Conservation (phyloP, 2,329 filamentous ascomycete species). For the Pochonia chlamydosporia region DNA sequence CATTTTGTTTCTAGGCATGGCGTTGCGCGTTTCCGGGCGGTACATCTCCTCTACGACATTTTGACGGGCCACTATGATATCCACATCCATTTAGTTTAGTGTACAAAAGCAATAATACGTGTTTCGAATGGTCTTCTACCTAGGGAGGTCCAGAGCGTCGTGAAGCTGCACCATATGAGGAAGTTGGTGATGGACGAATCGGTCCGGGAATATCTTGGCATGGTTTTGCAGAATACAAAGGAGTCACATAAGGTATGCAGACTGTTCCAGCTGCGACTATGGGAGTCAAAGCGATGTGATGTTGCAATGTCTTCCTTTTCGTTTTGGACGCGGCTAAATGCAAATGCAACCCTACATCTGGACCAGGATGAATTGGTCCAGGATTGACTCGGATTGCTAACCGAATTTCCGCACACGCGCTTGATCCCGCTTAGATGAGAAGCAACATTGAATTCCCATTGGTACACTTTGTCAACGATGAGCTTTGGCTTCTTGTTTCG, state of each 20-base stretch:
- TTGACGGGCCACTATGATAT: slow-evolving; percentile 25
- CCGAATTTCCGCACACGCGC: too few relatives aligned
- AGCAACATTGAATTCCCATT: too few relatives aligned
- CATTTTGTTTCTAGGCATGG: slow-evolving; percentile 4
- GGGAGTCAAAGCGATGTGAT: neutral
- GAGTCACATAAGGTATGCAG: too few relatives aligned
- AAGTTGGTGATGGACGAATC: neutral
- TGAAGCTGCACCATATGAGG: neutral
- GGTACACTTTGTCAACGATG: too few relatives aligned
- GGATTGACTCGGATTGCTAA: too few relatives aligned
- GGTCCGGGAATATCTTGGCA: neutral
- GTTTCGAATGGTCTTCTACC: neutral
- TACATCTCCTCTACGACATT: slow-evolving; percentile 8
- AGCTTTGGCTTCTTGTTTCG: too few relatives aligned
- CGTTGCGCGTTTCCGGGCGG: slow-evolving; percentile 3
- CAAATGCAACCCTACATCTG: too few relatives aligned
- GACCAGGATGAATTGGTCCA: too few relatives aligned
- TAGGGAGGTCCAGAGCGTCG: neutral
- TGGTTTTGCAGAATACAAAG: too few relatives aligned
- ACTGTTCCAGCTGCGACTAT: too few relatives aligned
- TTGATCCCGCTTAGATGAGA: too few relatives aligned
- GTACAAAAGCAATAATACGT: neutral
- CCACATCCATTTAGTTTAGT: slow-evolving; percentile 21
- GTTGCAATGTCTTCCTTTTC: neutral
- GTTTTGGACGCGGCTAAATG: too few relatives aligned